Evolutionary conservation across 1,284 basidiomycete species (phyloP).

Genomic region (Ustilago nuda): DNA sequence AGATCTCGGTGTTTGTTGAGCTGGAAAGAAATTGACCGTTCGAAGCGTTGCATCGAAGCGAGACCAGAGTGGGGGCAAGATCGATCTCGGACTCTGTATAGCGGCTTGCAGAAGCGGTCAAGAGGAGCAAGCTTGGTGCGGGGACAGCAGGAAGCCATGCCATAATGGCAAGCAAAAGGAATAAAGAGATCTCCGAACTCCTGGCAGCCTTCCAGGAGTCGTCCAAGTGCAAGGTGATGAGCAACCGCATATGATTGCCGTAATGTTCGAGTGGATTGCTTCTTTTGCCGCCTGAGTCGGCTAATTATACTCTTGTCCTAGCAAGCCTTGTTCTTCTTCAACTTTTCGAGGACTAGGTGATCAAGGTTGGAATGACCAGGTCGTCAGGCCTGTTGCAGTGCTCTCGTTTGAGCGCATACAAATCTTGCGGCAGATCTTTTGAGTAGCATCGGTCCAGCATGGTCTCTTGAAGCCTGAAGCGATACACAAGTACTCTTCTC

Average conservation of each 20-base stretch:
- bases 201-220: conserved; percentile 2
- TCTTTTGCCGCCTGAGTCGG: conserved; percentile 4
- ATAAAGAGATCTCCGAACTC: conserved; percentile 28
- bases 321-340: background rate
- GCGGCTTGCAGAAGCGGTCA: background rate
- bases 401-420: too few relatives aligned
- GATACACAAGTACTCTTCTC: too few relatives aligned
- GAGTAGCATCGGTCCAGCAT: too few relatives aligned
- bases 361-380: too few relatives aligned
- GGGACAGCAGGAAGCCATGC: background rate
- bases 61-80: background rate
- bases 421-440: too few relatives aligned
- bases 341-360: background rate
- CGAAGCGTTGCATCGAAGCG: background rate
- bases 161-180: background rate
- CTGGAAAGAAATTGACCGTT: conserved; percentile 11
- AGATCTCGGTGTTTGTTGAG: conserved; percentile 8
- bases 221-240: conserved; percentile 5
- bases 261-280: background rate
- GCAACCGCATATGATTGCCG: conserved; percentile 7
- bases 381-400: too few relatives aligned
- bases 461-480: too few relatives aligned
- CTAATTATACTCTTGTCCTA: background rate
- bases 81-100: background rate
- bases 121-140: background rate